Conservation (phyloP, 2,329 filamentous ascomycete genomes). For the Neoarthrinium moseri region DNA sequence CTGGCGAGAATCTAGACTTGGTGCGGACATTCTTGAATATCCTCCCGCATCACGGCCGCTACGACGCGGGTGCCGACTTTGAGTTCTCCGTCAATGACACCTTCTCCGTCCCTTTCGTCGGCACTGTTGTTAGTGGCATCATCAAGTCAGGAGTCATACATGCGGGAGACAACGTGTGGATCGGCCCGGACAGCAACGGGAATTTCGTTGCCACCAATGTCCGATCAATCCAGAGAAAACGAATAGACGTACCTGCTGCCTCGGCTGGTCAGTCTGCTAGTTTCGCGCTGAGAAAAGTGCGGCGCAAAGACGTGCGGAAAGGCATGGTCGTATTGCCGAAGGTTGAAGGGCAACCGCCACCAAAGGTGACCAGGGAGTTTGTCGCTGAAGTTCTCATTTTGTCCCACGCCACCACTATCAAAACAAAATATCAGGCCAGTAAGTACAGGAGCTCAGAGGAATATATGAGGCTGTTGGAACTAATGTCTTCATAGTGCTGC, state of each 20-base stretch:
- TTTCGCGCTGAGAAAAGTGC: slow-evolving; percentile 84
- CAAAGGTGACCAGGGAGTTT: slow-evolving; percentile 73
- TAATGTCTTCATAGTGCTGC: slow-evolving; percentile 57
- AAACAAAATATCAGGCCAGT: slow-evolving; percentile 90
- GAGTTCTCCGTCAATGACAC: slow-evolving; percentile 97
- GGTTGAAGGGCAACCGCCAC: slow-evolving; percentile 66
- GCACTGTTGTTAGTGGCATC: slow-evolving; percentile 93
- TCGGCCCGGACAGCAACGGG: slow-evolving; percentile 87
- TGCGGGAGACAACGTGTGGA: slow-evolving; percentile 81
- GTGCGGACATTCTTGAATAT: slow-evolving; percentile 95
- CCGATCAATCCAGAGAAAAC: slow-evolving; percentile 90
- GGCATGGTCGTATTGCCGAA: slow-evolving; percentile 96
- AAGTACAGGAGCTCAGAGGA: background rate
- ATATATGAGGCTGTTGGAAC: background rate
- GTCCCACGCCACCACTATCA: slow-evolving; percentile 95
- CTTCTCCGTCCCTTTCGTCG: slow-evolving; percentile 95
- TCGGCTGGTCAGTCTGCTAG: slow-evolving; percentile 90
- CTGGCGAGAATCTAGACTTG: slow-evolving; percentile 84
- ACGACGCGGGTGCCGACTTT: slow-evolving; percentile 83
- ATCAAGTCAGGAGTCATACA: slow-evolving; percentile 87
- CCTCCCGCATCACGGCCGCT: slow-evolving; percentile 89
- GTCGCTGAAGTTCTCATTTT: slow-evolving; percentile 89
- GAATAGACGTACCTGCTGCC: slow-evolving; percentile 82
- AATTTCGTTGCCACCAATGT: slow-evolving; percentile 86
- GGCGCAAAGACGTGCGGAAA: slow-evolving; percentile 90